Evolutionary conservation across 176 grass and related monocot species (phyloP), one percentile per base, ranked within the genome.

Genomic region (Calamus simplicifolius): DNA sequence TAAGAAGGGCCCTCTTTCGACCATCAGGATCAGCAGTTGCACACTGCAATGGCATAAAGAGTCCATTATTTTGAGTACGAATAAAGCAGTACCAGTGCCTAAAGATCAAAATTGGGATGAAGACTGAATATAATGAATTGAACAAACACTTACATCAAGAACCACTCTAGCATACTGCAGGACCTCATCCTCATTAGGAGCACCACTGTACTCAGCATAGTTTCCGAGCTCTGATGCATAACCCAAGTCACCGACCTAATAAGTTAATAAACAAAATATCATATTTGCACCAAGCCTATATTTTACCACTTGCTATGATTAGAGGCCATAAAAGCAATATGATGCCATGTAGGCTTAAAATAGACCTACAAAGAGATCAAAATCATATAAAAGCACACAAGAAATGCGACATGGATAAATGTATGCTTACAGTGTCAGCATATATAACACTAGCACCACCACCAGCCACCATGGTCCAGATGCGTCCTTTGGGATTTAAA

Each of bases 361-460:
- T 43, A 13, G 35, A 43, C 6, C 35, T 13, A 43, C 35, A 12
- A 43, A 43, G 7, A 3, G 35, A 43, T 43, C 35, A 43, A 43
- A 43, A 43, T 43, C 6, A 2, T 43, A 43, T 12, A 12, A 13
- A 48, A 49, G 19, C 27, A 21, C 0, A 70, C 29, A 26, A 38
- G 31, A 59, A 29, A 52, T 17, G 13, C 18, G 25, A 66, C 17
- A n/a, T 52, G 3, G 4, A 25, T 17, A 5, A 51, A 67, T 0
- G 5, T 16, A 8, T 60, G 64, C 80, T 71, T 84, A 95, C 90
- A 3, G 90, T 95, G 63, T 95, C 90, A 61, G 86, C 90, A 17
- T 95, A 95, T 78, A 95, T 95, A 75, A 95, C 90, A 71, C 90
- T 95, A 26, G 90, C 90, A 78, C 90, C 90, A 48, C 90, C 90